A percentile compares a stretch with the other conserved stretches of the same genome.
Evolutionary conservation across 2,329 filamentous ascomycete genomes (phyloP).

Genomic region (Beauveria asiatica): DNA sequence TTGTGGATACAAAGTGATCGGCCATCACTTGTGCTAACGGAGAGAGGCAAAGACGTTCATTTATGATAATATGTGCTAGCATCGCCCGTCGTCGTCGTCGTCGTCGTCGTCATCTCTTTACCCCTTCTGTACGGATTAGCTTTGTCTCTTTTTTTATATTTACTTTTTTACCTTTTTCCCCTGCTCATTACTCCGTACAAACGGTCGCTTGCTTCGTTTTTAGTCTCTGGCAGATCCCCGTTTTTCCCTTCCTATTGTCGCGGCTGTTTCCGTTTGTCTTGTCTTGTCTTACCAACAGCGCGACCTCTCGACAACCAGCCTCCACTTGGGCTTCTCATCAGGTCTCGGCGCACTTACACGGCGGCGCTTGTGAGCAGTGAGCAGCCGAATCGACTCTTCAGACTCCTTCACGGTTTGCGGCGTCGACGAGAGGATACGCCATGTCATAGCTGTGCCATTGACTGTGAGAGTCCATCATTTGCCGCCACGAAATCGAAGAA

Average conservation of each 20-base stretch:
- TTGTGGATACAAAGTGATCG: conserved; percentile 11
- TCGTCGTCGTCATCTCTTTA: neutral
- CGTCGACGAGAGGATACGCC: neutral
- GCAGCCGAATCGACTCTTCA: neutral
- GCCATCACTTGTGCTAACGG: neutral
- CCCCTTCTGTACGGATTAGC: neutral
- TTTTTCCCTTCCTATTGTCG: neutral
- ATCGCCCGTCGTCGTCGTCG: neutral
- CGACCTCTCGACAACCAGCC: neutral
- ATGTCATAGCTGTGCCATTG: neutral
- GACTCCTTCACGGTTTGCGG: neutral
- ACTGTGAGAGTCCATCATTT: neutral
- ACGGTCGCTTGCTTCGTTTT: neutral
- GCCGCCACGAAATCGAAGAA: neutral
- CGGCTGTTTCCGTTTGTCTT: neutral
- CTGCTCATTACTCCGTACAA: neutral
- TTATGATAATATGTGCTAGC: conserved; percentile 6
- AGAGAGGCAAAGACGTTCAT: conserved; percentile 4
- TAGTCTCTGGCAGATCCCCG: neutral
- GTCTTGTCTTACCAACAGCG: neutral
- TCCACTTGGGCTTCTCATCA: neutral
- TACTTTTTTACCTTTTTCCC: neutral
- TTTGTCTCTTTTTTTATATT: neutral
- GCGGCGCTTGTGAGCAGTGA: conserved; percentile 6
- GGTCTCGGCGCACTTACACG: conserved; percentile 5